phyloP scores from a whole-genome alignment of 768 basidiomycete species.

The Mycena epipterygia region DNA sequence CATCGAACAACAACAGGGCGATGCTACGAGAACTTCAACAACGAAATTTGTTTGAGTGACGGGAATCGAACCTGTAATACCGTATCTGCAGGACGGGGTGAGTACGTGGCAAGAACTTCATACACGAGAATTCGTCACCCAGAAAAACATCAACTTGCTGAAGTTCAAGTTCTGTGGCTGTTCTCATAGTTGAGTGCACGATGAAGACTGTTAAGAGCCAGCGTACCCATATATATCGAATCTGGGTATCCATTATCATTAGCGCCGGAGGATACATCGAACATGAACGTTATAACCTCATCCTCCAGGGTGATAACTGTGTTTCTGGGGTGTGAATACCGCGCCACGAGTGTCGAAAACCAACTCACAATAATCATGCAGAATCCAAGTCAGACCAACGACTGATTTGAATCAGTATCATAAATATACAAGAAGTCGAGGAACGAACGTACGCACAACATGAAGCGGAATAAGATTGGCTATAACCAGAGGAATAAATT shows the following conservation, averaged over 20 bases:
- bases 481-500: background rate
- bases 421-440: background rate
- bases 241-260: slow-evolving; percentile 34
- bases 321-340: no score
- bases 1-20: slow-evolving; percentile 58
- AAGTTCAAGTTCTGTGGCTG: slow-evolving; percentile 52
- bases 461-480: background rate
- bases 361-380: background rate
- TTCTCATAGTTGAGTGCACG: background rate
- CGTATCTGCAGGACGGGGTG: slow-evolving; percentile 50
- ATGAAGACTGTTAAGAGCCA: background rate
- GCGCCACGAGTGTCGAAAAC: background rate
- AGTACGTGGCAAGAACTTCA: background rate
- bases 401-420: background rate
- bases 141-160: slow-evolving; percentile 57
- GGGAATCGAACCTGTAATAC: slow-evolving; percentile 50
- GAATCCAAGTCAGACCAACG: background rate
- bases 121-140: slow-evolving; percentile 43
- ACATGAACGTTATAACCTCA: background rate
- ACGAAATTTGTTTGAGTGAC: fast-evolving
- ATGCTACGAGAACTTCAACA: slow-evolving; percentile 45
- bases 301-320: background rate
- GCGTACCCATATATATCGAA: slow-evolving; percentile 57
- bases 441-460: background rate
- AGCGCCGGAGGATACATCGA: background rate